Conservation (phyloP, 2,329 filamentous ascomycete species). For the Akanthomyces uredinophilus region DNA sequence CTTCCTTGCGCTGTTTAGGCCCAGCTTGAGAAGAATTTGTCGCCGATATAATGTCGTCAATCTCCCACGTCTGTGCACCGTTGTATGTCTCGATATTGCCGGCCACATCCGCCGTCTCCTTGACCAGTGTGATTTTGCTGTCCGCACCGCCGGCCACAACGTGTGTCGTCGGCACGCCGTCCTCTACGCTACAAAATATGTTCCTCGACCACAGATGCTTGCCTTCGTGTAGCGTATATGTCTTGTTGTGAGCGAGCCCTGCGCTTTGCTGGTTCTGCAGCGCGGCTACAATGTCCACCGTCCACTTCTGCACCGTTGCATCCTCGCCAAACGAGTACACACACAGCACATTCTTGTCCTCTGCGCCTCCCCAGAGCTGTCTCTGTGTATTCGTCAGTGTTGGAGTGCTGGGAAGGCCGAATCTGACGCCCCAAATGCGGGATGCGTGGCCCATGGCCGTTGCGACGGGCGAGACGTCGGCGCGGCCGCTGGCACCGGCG, state of each 20-base stretch:
- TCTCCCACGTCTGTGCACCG: slow-evolving; percentile 24
- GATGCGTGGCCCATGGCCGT: slow-evolving; percentile 81
- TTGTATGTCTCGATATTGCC: neutral
- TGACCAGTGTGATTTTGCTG: slow-evolving; percentile 55
- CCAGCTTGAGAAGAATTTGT: neutral
- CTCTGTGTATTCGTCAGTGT: neutral
- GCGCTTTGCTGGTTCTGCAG: slow-evolving; percentile 11
- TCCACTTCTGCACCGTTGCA: slow-evolving; percentile 70
- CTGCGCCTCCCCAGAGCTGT: neutral
- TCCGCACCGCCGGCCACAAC: slow-evolving; percentile 82
- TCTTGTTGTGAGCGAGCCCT: slow-evolving; percentile 47
- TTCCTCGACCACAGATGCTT: slow-evolving; percentile 87
- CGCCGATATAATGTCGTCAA: slow-evolving; percentile 27
- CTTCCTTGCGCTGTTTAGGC: slow-evolving; percentile 26
- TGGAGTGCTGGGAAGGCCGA: slow-evolving; percentile 37
- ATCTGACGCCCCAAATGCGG: slow-evolving; percentile 82
- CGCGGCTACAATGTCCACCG: slow-evolving; percentile 29
- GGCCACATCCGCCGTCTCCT: slow-evolving; percentile 17
- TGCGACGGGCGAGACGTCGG: slow-evolving; percentile 48
- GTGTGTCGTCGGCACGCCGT: slow-evolving; percentile 28
- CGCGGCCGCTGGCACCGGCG: slow-evolving; percentile 8
- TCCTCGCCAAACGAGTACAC: slow-evolving; percentile 84
- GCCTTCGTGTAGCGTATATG: slow-evolving; percentile 65
- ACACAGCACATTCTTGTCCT: slow-evolving; percentile 30
- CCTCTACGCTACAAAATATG: slow-evolving; percentile 25